A percentile compares a stretch with the other conserved stretches of the same genome.
Conservation (phyloP, 257 asterid genomes). For the Coffea canephora region DNA sequence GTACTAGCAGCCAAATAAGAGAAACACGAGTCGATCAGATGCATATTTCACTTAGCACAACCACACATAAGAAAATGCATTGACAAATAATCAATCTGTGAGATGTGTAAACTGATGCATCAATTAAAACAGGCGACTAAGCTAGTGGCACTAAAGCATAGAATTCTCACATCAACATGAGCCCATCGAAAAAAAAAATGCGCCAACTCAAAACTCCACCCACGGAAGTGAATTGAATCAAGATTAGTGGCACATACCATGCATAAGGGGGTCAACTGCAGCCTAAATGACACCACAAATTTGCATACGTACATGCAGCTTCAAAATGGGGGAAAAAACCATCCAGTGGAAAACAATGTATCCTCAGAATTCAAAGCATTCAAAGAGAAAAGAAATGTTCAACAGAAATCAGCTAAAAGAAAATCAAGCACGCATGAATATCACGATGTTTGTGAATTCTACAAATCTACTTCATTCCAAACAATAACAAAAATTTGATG, state of each 20-base stretch:
- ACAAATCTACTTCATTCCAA: not conserved
- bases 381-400: not conserved
- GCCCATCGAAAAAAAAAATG: not conserved
- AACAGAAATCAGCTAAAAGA: not conserved
- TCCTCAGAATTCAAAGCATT: not conserved
- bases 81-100: not conserved
- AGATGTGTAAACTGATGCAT: not conserved
- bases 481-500: not conserved
- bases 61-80: not conserved
- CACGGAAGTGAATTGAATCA: not conserved
- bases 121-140: not conserved
- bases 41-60: not conserved
- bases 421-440: not conserved
- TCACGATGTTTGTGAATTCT: not conserved
- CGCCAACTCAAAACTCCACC: not conserved
- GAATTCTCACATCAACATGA: not conserved
- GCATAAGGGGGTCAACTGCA: not conserved
- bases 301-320: not conserved
- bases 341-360: not conserved
- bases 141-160: not conserved
- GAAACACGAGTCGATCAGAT: not conserved
- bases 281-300: not conserved
- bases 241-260: not conserved
- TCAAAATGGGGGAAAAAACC: not conserved
- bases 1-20: slow-evolving; percentile 52